Evolutionary conservation across 805 yeast genomes (phyloP), one percentile per base, ranked within the genome.

Genomic region (Lachancea fermentati): DNA sequence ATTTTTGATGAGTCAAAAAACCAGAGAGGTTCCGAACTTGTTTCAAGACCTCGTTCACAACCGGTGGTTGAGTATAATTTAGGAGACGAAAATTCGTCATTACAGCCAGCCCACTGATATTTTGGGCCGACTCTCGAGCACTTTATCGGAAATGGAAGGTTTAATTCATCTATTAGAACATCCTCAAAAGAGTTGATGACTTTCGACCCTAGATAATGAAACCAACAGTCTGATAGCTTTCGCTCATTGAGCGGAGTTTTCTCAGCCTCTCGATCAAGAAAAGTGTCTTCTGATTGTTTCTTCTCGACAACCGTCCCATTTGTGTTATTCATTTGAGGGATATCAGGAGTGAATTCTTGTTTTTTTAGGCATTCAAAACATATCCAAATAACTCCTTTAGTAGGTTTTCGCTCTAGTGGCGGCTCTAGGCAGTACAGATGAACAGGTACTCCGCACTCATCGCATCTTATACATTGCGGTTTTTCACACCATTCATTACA

Each of bases 381-480:
- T 18, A 86, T 74, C 96, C 96, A 89, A 6, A 87, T 85, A 56
- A 86, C 84, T 1, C 95, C 96, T 42, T 94, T 66, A 32, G 85
- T 79, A 1, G 96, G 96, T 53, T 85, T 85, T 47, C 76, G 75
- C 38, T 75, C 58, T 30, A 87, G 62, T 1, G 96, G 96, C 1
- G 96, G 96, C 45, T 82, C 85, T 35, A 88, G 72, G 54, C 97
- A 89, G 28, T 78, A 68, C 76, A 88, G 75, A 63, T 89, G 97
- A 49, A 79, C 86, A 43, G 68, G 68, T 13, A 73, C 70, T 9
- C 70, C 68, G 59, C 97, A 89, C 37, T 73, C 81, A n/a, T 84
- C 83, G 63, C 97, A 89, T 46, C 71, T 73, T 5, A 89, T 79
- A 1, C 89, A 78, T 50, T 85, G 93, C 12, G 73, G 66, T 0